A percentile compares a stretch with the other conserved stretches of the same genome.
These are phyloP conservation scores for Claviceps fusiformis DNA, from an alignment of 2,329 filamentous ascomycete genomes.

Conservation along the genomic window DNA sequence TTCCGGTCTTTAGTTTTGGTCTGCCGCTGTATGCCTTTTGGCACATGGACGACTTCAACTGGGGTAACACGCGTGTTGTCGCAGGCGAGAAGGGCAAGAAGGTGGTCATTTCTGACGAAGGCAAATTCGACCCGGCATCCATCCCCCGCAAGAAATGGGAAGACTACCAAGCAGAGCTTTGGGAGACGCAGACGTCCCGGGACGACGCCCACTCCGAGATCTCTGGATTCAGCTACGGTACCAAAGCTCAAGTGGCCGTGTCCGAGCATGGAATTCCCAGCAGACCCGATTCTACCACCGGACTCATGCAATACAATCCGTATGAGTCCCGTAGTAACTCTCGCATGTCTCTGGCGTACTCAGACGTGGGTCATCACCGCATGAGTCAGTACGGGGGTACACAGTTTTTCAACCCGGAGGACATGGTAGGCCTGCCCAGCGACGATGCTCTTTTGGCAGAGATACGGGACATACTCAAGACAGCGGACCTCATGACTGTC, in stretches of 20 bases:
- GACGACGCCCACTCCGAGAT: conserved; percentile 73
- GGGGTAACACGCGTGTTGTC: conserved; percentile 97
- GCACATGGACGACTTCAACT: conserved; percentile 99
- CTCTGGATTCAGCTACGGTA: conserved; percentile 90
- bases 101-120: conserved; percentile 87
- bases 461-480: conserved; percentile 85
- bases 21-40: conserved; percentile 93
- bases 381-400: conserved; percentile 48
- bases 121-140: conserved; percentile 85
- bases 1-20: conserved; percentile 81
- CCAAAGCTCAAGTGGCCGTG: conserved; percentile 53
- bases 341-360: conserved; percentile 69
- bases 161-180: conserved; percentile 94
- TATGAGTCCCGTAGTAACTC: conserved; percentile 37
- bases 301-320: conserved; percentile 38
- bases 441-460: conserved; percentile 86
- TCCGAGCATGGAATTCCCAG: conserved; percentile 59
- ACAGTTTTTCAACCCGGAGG: conserved; percentile 47
- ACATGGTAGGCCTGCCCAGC: conserved; percentile 63
- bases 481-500: conserved; percentile 89
- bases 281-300: conserved; percentile 42
- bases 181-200: conserved; percentile 82
- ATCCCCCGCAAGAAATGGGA: conserved; percentile 99
- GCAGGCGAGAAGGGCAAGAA: conserved; percentile 88
- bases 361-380: conserved; percentile 47